These are phyloP conservation scores for Imleria badia DNA, from an alignment of 768 basidiomycete genomes.

Conservation along the genomic window DNA sequence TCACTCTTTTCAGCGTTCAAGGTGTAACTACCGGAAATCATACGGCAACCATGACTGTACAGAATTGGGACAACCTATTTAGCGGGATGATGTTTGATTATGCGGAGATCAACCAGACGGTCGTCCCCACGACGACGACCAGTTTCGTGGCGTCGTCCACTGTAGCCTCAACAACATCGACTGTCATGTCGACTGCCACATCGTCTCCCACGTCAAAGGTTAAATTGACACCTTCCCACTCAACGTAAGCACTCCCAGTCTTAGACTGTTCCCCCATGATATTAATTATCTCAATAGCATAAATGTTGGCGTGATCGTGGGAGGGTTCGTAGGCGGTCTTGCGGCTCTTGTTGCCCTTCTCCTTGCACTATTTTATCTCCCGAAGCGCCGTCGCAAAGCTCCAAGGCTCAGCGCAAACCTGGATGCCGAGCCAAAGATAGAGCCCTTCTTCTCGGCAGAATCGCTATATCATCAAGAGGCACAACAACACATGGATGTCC, in stretches of 20 bases:
- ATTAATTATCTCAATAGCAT: background rate
- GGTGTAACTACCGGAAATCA: constrained; percentile 16
- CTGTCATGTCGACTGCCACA: background rate
- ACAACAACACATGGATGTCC: background rate
- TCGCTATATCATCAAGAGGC: background rate
- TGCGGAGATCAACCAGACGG: constrained; percentile 15
- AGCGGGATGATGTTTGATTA: constrained; percentile 23
- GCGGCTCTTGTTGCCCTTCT: constrained; percentile 1
- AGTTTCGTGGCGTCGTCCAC: background rate
- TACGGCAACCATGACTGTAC: constrained; percentile 10
- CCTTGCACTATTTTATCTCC: constrained; percentile 2
- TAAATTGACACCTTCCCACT: background rate
- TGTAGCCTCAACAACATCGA: background rate
- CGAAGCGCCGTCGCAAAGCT: background rate
- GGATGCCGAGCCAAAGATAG: background rate
- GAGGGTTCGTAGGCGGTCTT: constrained; percentile 13
- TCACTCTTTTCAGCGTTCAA: constrained; percentile 15
- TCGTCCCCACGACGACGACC: background rate
- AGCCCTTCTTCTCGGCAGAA: constrained; percentile 4
- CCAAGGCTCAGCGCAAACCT: background rate
- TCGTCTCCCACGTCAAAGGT: background rate
- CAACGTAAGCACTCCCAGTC: background rate
- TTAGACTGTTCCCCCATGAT: no score
- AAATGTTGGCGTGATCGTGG: constrained; percentile 8
- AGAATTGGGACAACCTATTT: constrained; percentile 9